Evolutionary conservation across 345 rosid species (phyloP).

Genomic region (Brassica incana): DNA sequence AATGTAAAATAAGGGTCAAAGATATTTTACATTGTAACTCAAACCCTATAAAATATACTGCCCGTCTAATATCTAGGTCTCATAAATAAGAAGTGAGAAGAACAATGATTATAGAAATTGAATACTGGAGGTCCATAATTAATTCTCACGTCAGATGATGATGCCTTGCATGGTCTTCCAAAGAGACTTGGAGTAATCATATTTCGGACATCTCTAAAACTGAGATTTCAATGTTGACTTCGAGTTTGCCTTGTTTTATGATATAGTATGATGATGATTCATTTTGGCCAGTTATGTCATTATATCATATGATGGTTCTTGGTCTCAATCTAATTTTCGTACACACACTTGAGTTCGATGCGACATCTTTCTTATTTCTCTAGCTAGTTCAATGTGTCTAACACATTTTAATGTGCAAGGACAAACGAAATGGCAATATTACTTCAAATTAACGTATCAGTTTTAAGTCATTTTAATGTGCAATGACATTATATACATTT

Average conservation of each 20-base stretch:
- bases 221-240: constrained; percentile 44
- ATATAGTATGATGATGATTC: constrained; percentile 29
- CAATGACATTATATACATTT: not conserved
- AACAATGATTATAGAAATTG: constrained; percentile 34
- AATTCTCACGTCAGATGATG: constrained; percentile 38
- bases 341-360: constrained; percentile 48
- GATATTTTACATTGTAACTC: constrained; percentile 28
- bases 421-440: not conserved
- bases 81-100: constrained; percentile 19
- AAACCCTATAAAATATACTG: constrained; percentile 22
- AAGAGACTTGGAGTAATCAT: constrained; percentile 53
- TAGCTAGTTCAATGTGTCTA: not conserved
- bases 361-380: constrained; percentile 38
- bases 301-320: constrained; percentile 13
- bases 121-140: constrained; percentile 32
- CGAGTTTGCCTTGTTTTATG: constrained; percentile 23
- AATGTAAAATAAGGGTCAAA: constrained; percentile 18
- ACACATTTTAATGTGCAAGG: constrained; percentile 1
- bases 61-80: constrained; percentile 17
- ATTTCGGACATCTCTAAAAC: constrained; percentile 32
- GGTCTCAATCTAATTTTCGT: constrained; percentile 19
- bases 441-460: not conserved
- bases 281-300: constrained; percentile 22
- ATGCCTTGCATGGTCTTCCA: constrained; percentile 51
- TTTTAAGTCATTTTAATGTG: not conserved